These are phyloP conservation scores for Xylaria sp. DNA, from an alignment of 2,329 filamentous ascomycete genomes.

Conservation along the genomic window DNA sequence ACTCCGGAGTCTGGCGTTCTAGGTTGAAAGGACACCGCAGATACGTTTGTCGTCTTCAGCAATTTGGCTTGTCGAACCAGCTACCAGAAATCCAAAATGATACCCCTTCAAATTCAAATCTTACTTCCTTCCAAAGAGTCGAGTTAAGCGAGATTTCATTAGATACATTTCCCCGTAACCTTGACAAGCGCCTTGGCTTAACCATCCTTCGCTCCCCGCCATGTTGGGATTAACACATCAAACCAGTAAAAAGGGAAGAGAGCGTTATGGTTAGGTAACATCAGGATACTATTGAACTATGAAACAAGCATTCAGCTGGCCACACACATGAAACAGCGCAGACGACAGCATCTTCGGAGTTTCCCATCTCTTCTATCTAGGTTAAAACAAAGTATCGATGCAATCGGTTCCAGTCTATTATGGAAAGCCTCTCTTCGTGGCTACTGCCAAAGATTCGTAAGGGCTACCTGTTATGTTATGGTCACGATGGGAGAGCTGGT, in stretches of 20 bases:
- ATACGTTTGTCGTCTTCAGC: background rate
- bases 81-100: slow-evolving; percentile 6
- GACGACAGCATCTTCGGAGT: background rate
- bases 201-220: background rate
- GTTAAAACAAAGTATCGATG: background rate
- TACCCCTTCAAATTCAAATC: slow-evolving; percentile 12
- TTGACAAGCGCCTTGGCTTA: background rate
- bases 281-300: background rate
- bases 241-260: slow-evolving; percentile 8
- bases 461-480: background rate
- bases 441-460: background rate
- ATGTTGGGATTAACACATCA: background rate
- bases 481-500: background rate
- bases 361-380: background rate
- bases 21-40: background rate
- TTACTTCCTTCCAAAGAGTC: background rate
- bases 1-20: slow-evolving; percentile 12
- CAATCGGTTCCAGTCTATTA: background rate
- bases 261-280: background rate
- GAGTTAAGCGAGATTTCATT: background rate
- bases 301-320: slow-evolving; percentile 15
- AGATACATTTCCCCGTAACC: background rate
- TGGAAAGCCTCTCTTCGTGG: background rate
- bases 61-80: background rate
- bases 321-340: background rate